phyloP scores from a whole-genome alignment of 768 basidiomycete species.

The Rossbeevera mucosa region DNA sequence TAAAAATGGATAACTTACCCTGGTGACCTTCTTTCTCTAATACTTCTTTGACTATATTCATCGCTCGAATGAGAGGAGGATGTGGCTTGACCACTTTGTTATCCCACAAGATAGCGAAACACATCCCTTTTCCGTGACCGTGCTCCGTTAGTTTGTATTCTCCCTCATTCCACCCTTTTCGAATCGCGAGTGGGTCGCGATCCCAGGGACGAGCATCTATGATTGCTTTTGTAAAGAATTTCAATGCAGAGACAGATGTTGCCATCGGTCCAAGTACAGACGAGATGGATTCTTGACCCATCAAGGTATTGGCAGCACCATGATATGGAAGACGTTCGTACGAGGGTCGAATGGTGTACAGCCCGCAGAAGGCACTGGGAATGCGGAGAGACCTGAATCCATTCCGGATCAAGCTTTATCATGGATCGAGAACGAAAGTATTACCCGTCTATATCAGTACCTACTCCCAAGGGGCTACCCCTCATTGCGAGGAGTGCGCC shows the following conservation, averaged over 20 bases:
- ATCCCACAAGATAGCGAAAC: conserved; percentile 65
- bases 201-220: conserved; percentile 51
- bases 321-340: conserved; percentile 68
- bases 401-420: not conserved
- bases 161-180: conserved; percentile 57
- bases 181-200: conserved; percentile 54
- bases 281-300: conserved; percentile 68
- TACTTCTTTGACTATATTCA: conserved; percentile 56
- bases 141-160: conserved; percentile 60
- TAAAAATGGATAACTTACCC: conserved; percentile 36
- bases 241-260: conserved; percentile 61
- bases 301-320: conserved; percentile 58
- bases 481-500: conserved; percentile 62
- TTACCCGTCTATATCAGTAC: conserved; percentile 80
- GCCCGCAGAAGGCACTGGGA: conserved; percentile 62
- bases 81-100: conserved; percentile 56
- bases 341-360: conserved; percentile 73
- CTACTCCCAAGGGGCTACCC: conserved; percentile 57
- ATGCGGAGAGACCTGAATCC: conserved; percentile 62
- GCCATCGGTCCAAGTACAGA: conserved; percentile 74
- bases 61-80: conserved; percentile 60
- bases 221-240: conserved; percentile 45
- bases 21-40: conserved; percentile 61
- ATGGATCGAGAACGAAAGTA: not conserved
- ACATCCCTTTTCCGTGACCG: conserved; percentile 45